Percentiles rank a stretch among this genome's conserved stretches.
Conservation (phyloP, 805 yeast species). For the Teunomyces panamensis region DNA sequence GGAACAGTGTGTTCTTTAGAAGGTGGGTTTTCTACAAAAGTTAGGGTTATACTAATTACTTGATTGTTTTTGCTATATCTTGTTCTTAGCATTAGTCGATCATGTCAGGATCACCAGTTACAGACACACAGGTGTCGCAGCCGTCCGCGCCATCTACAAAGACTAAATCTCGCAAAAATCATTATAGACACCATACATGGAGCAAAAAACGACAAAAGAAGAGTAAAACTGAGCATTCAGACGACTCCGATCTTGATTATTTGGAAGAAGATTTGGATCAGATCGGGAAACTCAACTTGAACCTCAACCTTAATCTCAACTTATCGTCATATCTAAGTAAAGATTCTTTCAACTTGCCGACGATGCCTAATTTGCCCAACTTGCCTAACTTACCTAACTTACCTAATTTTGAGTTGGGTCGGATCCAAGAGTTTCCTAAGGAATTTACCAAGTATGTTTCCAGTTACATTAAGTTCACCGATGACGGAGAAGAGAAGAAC, state of each 20-base stretch:
- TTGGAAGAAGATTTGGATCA: constrained; percentile 48
- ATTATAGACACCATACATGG: not conserved
- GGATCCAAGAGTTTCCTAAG: constrained; percentile 23
- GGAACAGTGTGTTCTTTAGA: not conserved
- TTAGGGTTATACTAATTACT: too few relatives aligned
- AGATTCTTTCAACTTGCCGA: constrained; percentile 18
- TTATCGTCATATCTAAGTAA: constrained; percentile 19
- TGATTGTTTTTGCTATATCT: too few relatives aligned
- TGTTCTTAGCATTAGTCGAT: too few relatives aligned
- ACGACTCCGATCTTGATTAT: constrained; percentile 34
- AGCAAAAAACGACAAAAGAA: not conserved
- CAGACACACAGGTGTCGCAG: not conserved
- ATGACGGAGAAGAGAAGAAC: constrained; percentile 15
- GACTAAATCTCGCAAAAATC: not conserved
- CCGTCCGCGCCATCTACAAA: not conserved
- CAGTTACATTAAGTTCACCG: constrained; percentile 18
- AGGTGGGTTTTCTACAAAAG: not conserved
- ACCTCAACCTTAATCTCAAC: constrained; percentile 20
- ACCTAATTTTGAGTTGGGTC: constrained; percentile 20
- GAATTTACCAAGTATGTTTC: constrained; percentile 31
- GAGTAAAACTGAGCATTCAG: not conserved
- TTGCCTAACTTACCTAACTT: constrained; percentile 22
- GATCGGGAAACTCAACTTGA: constrained; percentile 46
- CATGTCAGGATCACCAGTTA: not conserved
- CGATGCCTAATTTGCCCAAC: constrained; percentile 22